Evolutionary conservation across 768 basidiomycete genomes (phyloP), one percentile per base, ranked within the genome.

Genomic region (Tylopilus intermedius): DNA sequence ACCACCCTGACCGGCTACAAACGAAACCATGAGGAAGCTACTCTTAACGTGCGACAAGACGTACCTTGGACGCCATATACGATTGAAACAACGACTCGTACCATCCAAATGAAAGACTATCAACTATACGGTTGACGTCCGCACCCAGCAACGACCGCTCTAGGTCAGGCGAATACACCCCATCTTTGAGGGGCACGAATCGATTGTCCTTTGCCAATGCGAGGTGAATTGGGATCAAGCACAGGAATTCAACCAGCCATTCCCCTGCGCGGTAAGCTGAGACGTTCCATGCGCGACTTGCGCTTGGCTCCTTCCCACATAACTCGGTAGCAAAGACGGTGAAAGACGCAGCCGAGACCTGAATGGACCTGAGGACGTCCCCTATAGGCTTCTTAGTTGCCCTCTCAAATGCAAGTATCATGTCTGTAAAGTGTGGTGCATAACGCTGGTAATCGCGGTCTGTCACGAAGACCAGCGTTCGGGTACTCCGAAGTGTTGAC

Each of bases 61-160:
- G 8, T 41, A 76, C 81, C 75, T 79, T 84, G 21, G 69, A 67
- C 1, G 77, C 77, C 77, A 79, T 76, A 50, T 84, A 84, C 0
- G 81, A 82, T 58, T 77, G 77, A 57, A 84, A 80, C 15, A 84
- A 69, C 4, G 78, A 78, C 55, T 84, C 82, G 27, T 83, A 83
- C 82, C 82, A 84, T 1, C 81, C 82, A 49, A 83, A 75, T 0
- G 79, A 75, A 8, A 83, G 58, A 41, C 58, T 72, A 51, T 84
- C 78, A 13, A 82, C 78, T 24, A 84, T 79, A 21, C 70, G 71
- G 24, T 71, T 74, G 27, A 84, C 76, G 37, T 80, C 79, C 0
- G 83, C 83, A 8, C 83, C 83, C 4, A 83, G 69, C 22, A 83
- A 63, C 0, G 75, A 71, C 46, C 71, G 72, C 56, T 84, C 83